Percentiles rank a stretch among this genome's conserved stretches.
Evolutionary conservation across 2,329 filamentous ascomycete genomes (phyloP).

Genomic region (Colletotrichum sp.): DNA sequence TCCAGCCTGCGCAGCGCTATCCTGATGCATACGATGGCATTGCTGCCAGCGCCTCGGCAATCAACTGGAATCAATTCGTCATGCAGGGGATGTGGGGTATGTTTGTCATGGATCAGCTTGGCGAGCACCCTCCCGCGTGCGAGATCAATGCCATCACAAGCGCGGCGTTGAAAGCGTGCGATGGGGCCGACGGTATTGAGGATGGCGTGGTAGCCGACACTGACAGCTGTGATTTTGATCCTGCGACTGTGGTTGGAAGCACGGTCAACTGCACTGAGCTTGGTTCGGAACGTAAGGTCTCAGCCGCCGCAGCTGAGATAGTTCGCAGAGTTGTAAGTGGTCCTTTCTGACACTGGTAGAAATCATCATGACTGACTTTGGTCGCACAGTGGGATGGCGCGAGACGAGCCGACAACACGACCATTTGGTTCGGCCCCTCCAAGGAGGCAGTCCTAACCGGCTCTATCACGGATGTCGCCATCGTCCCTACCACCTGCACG

Average conservation of each 20-base stretch:
- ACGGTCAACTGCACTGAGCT: background rate
- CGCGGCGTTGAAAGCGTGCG: background rate
- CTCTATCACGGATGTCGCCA: background rate
- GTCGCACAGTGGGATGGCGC: background rate
- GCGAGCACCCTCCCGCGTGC: background rate
- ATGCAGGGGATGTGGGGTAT: background rate
- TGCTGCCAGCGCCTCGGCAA: background rate
- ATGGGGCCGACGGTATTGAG: background rate
- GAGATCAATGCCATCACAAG: background rate
- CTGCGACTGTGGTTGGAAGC: background rate
- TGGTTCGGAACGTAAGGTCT: background rate
- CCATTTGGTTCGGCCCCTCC: background rate
- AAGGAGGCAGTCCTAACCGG: background rate
- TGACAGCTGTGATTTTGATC: background rate
- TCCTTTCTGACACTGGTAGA: background rate
- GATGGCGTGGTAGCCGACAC: background rate
- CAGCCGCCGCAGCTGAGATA: background rate
- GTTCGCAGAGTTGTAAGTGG: background rate
- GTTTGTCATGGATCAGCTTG: background rate
- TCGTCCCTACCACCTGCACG: background rate
- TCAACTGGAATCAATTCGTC: background rate
- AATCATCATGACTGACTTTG: background rate
- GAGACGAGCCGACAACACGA: background rate
- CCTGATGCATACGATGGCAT: background rate
- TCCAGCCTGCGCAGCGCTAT: background rate